Evolutionary conservation across 345 rosid species (phyloP).

Genomic region (Isatis tinctoria): DNA sequence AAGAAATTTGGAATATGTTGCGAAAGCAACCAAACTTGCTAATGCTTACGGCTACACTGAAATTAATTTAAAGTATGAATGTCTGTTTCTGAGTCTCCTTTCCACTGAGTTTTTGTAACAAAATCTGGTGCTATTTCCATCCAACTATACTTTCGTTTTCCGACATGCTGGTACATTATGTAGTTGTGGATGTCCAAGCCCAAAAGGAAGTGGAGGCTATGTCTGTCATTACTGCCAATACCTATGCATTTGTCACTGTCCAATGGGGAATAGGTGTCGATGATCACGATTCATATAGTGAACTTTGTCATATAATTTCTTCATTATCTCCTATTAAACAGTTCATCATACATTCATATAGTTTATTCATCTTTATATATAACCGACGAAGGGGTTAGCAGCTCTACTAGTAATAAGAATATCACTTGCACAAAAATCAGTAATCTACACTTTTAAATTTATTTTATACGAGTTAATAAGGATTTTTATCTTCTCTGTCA

Average conservation of each 20-base stretch:
- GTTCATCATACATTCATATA: slow-evolving; percentile 93
- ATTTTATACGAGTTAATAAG: neutral
- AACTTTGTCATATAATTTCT: slow-evolving; percentile 93
- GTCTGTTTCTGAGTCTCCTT: neutral
- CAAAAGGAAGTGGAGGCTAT: slow-evolving; percentile 96
- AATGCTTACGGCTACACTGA: slow-evolving; percentile 75
- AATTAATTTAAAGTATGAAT: slow-evolving; percentile 86
- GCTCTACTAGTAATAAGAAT: no score
- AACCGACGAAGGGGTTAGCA: no score
- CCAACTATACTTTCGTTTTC: neutral
- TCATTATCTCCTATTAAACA: slow-evolving; percentile 89
- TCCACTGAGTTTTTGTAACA: neutral
- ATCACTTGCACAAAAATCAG: no score
- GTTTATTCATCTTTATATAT: no score
- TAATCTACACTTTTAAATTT: no score
- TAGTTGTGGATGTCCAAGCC: slow-evolving; percentile 99
- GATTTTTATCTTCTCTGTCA: neutral
- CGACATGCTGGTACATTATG: neutral
- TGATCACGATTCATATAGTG: slow-evolving; percentile 86
- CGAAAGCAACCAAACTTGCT: slow-evolving; percentile 87
- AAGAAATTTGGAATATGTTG: slow-evolving; percentile 75
- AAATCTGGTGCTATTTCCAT: slow-evolving; percentile 1
- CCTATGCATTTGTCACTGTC: slow-evolving; percentile 79
- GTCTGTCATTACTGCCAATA: slow-evolving; percentile 95
- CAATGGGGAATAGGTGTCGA: slow-evolving; percentile 98